These are phyloP conservation scores for Globisporangium takayamanum DNA, from an alignment of 352 stramenopile genomes.

Conservation along the genomic window DNA sequence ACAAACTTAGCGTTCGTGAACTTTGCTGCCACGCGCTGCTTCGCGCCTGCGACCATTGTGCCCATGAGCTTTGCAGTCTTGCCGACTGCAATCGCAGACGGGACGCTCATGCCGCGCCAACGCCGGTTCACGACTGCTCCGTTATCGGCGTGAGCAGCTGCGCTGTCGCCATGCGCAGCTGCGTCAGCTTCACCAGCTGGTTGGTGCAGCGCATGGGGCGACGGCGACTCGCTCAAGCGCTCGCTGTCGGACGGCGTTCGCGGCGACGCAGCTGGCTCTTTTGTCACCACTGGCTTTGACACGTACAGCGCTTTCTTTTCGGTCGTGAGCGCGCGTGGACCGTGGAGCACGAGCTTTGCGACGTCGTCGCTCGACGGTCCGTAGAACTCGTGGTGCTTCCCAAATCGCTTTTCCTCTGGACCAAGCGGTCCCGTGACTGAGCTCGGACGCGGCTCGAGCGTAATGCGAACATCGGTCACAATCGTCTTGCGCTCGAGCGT, in stretches of 20 bases:
- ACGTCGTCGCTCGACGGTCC: conserved; percentile 61
- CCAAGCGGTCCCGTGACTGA: conserved; percentile 50
- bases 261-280: background rate
- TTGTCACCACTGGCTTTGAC: conserved; percentile 40
- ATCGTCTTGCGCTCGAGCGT: conserved; percentile 68
- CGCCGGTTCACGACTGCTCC: conserved; percentile 23
- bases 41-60: conserved; percentile 61
- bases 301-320: conserved; percentile 66
- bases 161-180: conserved; percentile 6
- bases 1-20: conserved; percentile 61
- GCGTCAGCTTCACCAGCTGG: conserved; percentile 8
- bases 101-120: conserved; percentile 45
- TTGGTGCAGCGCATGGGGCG: conserved; percentile 5
- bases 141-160: conserved; percentile 10
- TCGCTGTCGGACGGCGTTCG: background rate
- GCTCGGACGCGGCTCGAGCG: conserved; percentile 60
- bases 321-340: conserved; percentile 35
- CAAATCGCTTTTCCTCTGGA: conserved; percentile 55
- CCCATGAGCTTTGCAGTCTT: conserved; percentile 59
- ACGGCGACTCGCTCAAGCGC: conserved; percentile 6
- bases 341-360: conserved; percentile 65
- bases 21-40: conserved; percentile 62
- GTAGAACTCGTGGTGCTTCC: conserved; percentile 60
- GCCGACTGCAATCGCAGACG: conserved; percentile 11
- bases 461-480: conserved; percentile 73